These are phyloP conservation scores for Platanus orientalis DNA, from an alignment of 164 flowering plant genomes.

Conservation along the genomic window DNA sequence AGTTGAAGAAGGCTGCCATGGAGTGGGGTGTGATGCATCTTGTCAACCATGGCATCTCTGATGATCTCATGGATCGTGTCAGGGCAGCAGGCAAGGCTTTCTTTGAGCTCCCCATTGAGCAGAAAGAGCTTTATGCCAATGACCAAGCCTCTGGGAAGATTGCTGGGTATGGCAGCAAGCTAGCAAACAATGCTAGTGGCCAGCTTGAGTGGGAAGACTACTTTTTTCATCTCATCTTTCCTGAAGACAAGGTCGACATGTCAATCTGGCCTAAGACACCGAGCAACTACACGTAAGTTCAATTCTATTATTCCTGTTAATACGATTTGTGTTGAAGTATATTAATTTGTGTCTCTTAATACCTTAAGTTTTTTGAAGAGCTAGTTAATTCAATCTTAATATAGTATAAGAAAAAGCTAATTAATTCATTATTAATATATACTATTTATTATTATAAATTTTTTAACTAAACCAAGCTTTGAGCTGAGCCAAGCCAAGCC, in stretches of 20 bases:
- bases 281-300: conserved; percentile 60
- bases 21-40: conserved; percentile 82
- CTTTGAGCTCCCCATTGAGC: conserved; percentile 66
- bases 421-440: too few species aligned
- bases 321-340: too few species aligned
- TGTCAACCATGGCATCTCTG: conserved; percentile 77
- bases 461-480: too few species aligned
- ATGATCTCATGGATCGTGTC: conserved; percentile 48
- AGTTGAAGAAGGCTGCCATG: conserved; percentile 54
- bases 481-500: too few species aligned
- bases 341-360: too few species aligned
- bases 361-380: too few species aligned
- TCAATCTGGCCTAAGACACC: conserved; percentile 83
- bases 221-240: conserved; percentile 72
- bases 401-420: too few species aligned
- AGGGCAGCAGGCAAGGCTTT: conserved; percentile 60
- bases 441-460: too few species aligned
- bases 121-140: conserved; percentile 85
- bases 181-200: conserved; percentile 73
- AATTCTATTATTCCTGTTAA: too few species aligned
- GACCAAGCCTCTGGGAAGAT: conserved; percentile 70
- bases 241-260: conserved; percentile 70
- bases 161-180: conserved; percentile 89
- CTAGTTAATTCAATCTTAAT: too few species aligned
- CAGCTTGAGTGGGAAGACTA: conserved; percentile 98